phyloP scores from a whole-genome alignment of 306 rosid genomes.

The Acacia acuminata region DNA sequence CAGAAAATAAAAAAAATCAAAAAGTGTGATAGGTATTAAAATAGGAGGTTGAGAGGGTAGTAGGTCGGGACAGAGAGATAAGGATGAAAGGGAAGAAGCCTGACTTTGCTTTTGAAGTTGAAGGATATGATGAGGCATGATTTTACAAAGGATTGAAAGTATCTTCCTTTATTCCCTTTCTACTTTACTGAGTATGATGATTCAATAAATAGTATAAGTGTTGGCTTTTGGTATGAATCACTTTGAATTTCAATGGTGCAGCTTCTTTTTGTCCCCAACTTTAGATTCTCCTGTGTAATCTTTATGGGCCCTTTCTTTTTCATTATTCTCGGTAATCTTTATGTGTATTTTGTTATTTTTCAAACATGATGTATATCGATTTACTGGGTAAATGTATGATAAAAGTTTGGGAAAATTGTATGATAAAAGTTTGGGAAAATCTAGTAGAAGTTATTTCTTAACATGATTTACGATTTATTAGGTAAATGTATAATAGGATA shows the following conservation, averaged over 20 bases:
- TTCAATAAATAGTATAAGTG: background rate
- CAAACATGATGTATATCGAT: too few species aligned
- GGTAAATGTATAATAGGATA: too few species aligned
- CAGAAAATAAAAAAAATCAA: background rate
- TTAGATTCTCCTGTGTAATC: background rate
- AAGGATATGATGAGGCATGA: background rate
- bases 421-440: too few species aligned
- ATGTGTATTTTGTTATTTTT: too few species aligned
- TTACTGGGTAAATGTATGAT: too few species aligned
- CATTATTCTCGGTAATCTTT: too few species aligned
- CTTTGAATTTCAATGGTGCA: conserved; percentile 8
- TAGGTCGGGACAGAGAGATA: background rate
- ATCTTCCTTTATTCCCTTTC: background rate
- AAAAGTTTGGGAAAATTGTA: too few species aligned
- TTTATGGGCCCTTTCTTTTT: too few species aligned
- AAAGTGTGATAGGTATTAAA: background rate
- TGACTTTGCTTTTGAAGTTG: background rate
- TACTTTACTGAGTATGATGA: background rate
- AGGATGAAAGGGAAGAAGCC: background rate
- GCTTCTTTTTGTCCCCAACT: conserved; percentile 10
- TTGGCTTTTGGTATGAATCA: background rate
- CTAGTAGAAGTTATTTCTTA: too few species aligned
- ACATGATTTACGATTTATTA: too few species aligned
- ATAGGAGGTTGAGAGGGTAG: background rate
- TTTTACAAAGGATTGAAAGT: background rate